Percentiles rank a stretch among this genome's conserved stretches.
Conservation (phyloP, 352 stramenopile species). For the Phytopythium ostracodes region DNA sequence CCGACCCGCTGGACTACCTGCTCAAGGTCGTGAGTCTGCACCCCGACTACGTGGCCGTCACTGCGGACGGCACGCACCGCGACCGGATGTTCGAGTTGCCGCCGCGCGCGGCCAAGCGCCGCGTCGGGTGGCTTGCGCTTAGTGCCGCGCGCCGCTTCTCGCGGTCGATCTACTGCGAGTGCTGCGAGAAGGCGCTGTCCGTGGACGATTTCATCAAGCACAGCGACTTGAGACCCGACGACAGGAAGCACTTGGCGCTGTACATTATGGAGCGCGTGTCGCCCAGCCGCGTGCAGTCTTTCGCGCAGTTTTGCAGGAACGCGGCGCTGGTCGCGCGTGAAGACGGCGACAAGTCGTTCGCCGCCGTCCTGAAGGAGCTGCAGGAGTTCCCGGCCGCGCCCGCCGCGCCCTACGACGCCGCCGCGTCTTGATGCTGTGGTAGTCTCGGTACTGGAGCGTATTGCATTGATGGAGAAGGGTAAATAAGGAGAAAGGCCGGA, state of each 20-base stretch:
- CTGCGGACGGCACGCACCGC: neutral
- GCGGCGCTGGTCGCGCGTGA: neutral
- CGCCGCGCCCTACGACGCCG: neutral
- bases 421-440: neutral
- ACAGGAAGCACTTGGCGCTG: neutral
- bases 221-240: neutral
- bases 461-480: too few species aligned
- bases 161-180: conserved; percentile 4
- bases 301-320: neutral
- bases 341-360: neutral
- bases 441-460: too few species aligned
- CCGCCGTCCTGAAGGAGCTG: neutral
- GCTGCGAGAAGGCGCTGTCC: neutral
- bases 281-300: neutral
- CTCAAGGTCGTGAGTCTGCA: neutral
- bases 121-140: conserved; percentile 1
- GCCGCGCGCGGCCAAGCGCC: neutral
- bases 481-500: too few species aligned
- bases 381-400: neutral
- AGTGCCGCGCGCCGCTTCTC: neutral
- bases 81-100: neutral
- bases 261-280: neutral
- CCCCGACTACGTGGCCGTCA: neutral
- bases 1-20: neutral
- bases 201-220: conserved; percentile 2